Evolutionary conservation across 208 protist species (phyloP).

Genomic region (Wallacemonas sp.): DNA sequence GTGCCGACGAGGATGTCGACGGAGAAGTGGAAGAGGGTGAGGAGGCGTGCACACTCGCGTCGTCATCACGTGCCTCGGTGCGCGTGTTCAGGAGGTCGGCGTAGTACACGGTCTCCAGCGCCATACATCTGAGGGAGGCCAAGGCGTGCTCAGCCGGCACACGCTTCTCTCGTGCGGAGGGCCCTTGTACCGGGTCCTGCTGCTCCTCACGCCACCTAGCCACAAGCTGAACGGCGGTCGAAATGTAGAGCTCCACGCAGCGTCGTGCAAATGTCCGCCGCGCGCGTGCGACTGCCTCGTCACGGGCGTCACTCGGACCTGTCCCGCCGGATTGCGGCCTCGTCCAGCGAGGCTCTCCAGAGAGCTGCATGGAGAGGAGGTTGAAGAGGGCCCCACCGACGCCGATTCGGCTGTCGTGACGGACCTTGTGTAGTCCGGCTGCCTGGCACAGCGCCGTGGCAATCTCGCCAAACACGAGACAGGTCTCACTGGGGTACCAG

Average conservation of each 20-base stretch:
- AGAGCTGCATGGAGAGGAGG: constrained; percentile 57
- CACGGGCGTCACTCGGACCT: constrained; percentile 1
- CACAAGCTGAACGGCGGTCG: background rate
- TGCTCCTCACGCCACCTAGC: background rate
- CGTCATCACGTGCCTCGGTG: background rate
- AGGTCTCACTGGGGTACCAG: constrained; percentile 52
- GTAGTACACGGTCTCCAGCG: constrained; percentile 30
- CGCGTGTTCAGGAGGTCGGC: constrained; percentile 14
- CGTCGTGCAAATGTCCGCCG: constrained; percentile 8
- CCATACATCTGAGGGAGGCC: background rate
- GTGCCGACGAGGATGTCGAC: too few species aligned
- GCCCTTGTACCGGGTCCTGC: background rate
- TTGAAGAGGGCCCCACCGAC: constrained; percentile 42
- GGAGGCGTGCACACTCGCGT: background rate
- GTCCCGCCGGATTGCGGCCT: constrained; percentile 9
- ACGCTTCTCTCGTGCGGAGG: background rate
- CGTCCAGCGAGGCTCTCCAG: constrained; percentile 48
- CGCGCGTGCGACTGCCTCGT: constrained; percentile 23
- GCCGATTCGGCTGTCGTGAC: constrained; percentile 36
- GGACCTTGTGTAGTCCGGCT: constrained; percentile 25
- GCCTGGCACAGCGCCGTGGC: constrained; percentile 39
- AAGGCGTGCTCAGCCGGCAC: background rate
- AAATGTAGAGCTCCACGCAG: constrained; percentile 3
- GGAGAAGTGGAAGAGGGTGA: background rate
- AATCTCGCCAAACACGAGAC: constrained; percentile 61